phyloP scores from a whole-genome alignment of 176 grass and related monocot genomes.

The Triticum turgidum region DNA sequence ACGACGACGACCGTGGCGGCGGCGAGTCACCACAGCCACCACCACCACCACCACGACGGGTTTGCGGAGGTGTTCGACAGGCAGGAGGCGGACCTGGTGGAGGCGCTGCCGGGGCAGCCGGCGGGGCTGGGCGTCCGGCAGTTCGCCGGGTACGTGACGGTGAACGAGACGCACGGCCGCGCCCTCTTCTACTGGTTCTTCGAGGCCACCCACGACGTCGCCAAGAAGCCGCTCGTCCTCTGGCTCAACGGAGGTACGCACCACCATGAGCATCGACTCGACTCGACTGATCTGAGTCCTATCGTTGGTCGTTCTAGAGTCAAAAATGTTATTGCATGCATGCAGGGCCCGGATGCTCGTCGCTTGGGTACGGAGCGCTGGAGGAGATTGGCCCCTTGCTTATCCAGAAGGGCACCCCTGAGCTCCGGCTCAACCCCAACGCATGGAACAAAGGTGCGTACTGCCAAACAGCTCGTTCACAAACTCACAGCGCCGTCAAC shows the following conservation, averaged over 20 bases:
- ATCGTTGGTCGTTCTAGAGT: too few species aligned
- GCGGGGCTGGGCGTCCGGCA: slow-evolving; percentile 52
- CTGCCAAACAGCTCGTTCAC: too few species aligned
- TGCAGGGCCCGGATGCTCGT: slow-evolving; percentile 9
- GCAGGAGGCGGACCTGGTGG: slow-evolving; percentile 63
- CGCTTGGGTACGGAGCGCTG: not conserved
- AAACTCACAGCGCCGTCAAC: not conserved
- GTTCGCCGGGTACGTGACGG: slow-evolving; percentile 73
- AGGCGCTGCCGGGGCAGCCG: slow-evolving; percentile 57
- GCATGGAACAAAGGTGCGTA: slow-evolving; percentile 9
- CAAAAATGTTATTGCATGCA: not conserved
- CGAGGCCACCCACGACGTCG: slow-evolving; percentile 54
- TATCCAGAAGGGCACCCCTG: slow-evolving; percentile 10
- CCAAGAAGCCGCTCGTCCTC: slow-evolving; percentile 55
- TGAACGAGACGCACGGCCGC: slow-evolving; percentile 66
- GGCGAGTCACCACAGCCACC: not conserved
- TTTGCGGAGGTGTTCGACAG: slow-evolving; percentile 15
- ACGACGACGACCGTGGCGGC: not conserved
- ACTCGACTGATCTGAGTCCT: not conserved
- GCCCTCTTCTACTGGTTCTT: slow-evolving; percentile 95
- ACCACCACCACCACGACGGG: not conserved
- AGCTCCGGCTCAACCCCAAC: slow-evolving; percentile 9
- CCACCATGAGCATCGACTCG: not conserved
- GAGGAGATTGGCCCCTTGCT: not conserved
- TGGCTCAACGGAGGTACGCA: not conserved